Base-by-base conservation (phyloP, 1,284 basidiomycete species). In the Peniophora sp. region DNA sequence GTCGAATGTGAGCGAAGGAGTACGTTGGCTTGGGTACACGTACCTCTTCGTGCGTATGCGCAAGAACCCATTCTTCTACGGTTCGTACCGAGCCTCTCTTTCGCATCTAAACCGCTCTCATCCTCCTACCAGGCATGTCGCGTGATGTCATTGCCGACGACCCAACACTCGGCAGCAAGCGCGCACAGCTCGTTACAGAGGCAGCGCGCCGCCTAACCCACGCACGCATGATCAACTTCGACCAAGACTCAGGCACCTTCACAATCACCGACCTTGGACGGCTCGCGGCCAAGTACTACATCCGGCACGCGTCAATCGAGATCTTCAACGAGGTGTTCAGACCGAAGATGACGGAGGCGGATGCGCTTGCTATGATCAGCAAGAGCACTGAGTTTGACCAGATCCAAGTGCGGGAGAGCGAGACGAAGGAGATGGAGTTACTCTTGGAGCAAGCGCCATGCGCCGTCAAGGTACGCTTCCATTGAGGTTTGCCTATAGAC, bases 311-410 rank as follows among this genome's bases (percentile, higher is more conserved):
- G 48, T 95, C 93, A 1, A 86, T 99, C 35, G 92, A 93, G 64
- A 80, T 90, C 2, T 99, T 97, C 75, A 94, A 93, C 69, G 69
- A 83, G 56, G 69, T 81, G 55, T 92, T 99, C 68, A 78, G 81
- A 50, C 77, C 85, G 1, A 81, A 73, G 53, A 97, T 99, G 94
- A 84, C 88, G 12, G 96, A 99, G 66, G 97, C 95, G 1, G 95
- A 99, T 66, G 81, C 93, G 22, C 76, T 99, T 47, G 77, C 69
- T 5, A 83, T 98, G 81, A 76, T 99, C 36, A 85, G 91, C 57
- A 82, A 81, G 72, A 96, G 93, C 52, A 93, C 92, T 10, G 97
- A 99, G 88, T 99, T 99, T 62, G 83, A 92, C 54, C 97, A 99
- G 73, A 86, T 99, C 48, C 90, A 97, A 72, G 73, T 94, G 6